Conservation (phyloP, 176 grass and related monocot genomes). For the Musa itinerans region DNA sequence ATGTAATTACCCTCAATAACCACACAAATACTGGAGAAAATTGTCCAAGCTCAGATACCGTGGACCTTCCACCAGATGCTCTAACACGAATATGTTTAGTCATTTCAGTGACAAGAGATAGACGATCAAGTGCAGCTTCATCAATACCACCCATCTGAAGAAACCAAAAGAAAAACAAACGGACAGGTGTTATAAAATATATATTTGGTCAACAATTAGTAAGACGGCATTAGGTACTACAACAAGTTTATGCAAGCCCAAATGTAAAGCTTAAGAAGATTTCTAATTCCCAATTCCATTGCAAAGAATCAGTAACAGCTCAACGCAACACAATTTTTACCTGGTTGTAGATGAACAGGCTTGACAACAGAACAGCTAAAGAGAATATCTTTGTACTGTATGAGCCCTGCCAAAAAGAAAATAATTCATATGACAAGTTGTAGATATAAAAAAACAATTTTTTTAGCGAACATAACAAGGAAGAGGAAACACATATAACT, state of each 20-base stretch:
- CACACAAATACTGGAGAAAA: constrained; percentile 98
- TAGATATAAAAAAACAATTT: too few relatives aligned
- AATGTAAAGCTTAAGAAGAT: not conserved
- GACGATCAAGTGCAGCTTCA: constrained; percentile 83
- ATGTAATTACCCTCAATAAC: constrained; percentile 64
- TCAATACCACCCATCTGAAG: constrained; percentile 96
- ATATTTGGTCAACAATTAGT: not conserved
- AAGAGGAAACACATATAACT: too few relatives aligned
- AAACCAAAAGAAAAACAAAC: not conserved
- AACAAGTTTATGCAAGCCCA: not conserved
- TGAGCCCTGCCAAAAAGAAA: constrained; percentile 49
- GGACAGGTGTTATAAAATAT: not conserved
- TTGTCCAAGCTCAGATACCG: constrained; percentile 77
- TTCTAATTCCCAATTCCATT: too few relatives aligned
- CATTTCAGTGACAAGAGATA: constrained; percentile 98
- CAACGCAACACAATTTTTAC: constrained; percentile 26
- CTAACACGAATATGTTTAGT: constrained; percentile 96
- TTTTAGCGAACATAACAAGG: not conserved
- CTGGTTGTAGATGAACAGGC: constrained; percentile 99
- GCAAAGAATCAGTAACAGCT: not conserved
- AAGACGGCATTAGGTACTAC: too few relatives aligned
- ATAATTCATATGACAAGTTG: not conserved
- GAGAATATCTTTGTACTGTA: constrained; percentile 99
- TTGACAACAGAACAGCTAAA: constrained; percentile 84
- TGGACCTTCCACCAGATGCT: constrained; percentile 78